Percentiles rank a stretch among this genome's conserved stretches.
These are phyloP conservation scores for Fraxinus ornus DNA, from an alignment of 305 asterid species.

Conservation along the genomic window DNA sequence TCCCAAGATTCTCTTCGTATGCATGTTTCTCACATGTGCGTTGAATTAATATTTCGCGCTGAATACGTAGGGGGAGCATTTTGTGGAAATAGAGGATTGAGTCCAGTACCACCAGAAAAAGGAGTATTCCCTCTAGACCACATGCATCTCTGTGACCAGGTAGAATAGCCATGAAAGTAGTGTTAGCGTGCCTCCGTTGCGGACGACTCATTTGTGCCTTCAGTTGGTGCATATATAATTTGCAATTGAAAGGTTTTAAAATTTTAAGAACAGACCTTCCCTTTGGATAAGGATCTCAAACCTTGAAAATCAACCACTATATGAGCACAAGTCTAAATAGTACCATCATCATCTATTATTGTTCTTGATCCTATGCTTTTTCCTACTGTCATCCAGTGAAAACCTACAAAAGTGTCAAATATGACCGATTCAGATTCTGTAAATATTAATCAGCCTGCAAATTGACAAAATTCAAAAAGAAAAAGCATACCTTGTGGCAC, in stretches of 20 bases:
- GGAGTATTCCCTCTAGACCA: constrained; percentile 94
- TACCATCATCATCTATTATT: constrained; percentile 78
- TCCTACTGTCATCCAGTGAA: constrained; percentile 52
- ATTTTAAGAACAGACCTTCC: constrained; percentile 44
- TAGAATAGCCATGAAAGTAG: constrained; percentile 10
- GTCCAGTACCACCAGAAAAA: constrained; percentile 90
- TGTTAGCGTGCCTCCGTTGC: background rate
- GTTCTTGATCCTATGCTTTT: constrained; percentile 85
- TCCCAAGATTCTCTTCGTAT: background rate
- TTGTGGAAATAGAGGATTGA: constrained; percentile 91
- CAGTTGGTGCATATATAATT: background rate
- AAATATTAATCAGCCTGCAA: background rate
- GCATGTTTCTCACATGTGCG: background rate
- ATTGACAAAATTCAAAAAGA: background rate
- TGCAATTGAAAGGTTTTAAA: constrained; percentile 1
- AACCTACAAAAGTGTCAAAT: constrained; percentile 37
- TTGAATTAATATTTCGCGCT: constrained; percentile 11
- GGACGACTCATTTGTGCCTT: background rate
- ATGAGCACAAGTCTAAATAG: constrained; percentile 94
- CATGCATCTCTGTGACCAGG: constrained; percentile 72
- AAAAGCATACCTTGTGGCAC: constrained; percentile 46
- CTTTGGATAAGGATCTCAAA: constrained; percentile 51
- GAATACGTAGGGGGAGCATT: constrained; percentile 72
- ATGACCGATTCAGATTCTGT: background rate
- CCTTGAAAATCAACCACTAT: constrained; percentile 65